Base-by-base conservation (phyloP, 2,329 filamentous ascomycete genomes). In the Acephala macrosclerotiorum region DNA sequence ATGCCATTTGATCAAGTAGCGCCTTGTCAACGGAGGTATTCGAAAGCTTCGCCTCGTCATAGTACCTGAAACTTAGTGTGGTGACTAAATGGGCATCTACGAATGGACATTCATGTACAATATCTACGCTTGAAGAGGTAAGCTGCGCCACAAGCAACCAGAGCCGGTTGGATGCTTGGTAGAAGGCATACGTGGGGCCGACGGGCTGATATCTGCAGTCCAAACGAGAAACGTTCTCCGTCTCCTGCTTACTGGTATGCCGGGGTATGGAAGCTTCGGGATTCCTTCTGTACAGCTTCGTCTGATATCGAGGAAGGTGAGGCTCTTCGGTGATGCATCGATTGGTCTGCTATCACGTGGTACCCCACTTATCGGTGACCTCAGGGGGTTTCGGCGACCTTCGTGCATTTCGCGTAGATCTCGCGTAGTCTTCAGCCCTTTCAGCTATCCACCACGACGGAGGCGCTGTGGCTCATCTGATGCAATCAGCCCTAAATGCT, bases 381-480 rank as follows among this genome's bases (percentile, higher is more conserved):
- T 22, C 14, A 5, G 2, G 8, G 7, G 14, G n/a, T 12, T 6
- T 42, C 40, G 16, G 40, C 6, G 40, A 42, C 40, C 40, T 42
- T 42, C 40, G 40, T 42, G 40, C 45, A 49, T 49, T 6, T 49
- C 45, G 45, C 45, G 20, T 22, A 49, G 20, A 11, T n/a, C 3
- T 25, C n/a, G 29, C 29, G 29, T 33, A 33, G 29, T 33, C 29
- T 33, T 4, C 29, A 33, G 11, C 3, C 20, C n/a, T 49, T 49
- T 49, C 45, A 49, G 45, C 45, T 49, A 2, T 22, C 45, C 3
- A 49, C 45, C n/a, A 49, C 7, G 11, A 11, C 45, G n/a, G 45
- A 25, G 45, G 45, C 45, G n/a, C 25, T 49, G 45, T 49, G 45
- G 45, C 45, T 49, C n/a, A 49, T 49, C 20, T 18, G 45, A 49